These are phyloP conservation scores for Globisporangium iwayamae DNA, from an alignment of 352 stramenopile genomes.

Conservation along the genomic window DNA sequence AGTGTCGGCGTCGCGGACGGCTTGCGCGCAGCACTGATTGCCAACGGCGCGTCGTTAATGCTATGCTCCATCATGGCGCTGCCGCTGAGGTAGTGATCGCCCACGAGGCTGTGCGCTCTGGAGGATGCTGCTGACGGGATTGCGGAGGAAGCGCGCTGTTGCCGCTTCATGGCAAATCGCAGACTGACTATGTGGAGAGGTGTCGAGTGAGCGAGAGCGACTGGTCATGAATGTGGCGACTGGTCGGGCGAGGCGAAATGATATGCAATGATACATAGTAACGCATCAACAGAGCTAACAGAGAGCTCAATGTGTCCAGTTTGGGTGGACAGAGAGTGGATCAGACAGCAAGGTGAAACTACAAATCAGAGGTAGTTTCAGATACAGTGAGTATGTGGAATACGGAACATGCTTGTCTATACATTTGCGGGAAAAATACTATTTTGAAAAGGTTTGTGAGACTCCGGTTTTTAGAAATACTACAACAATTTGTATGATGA, in stretches of 20 bases:
- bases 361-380: background rate
- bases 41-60: background rate
- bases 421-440: too few species aligned
- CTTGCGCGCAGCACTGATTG: background rate
- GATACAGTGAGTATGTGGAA: too few species aligned
- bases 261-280: background rate
- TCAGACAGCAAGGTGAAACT: background rate
- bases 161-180: background rate
- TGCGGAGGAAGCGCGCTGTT: background rate
- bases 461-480: too few species aligned
- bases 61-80: background rate
- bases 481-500: too few species aligned
- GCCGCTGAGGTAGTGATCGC: slow-evolving; percentile 1
- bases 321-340: background rate
- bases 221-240: too few species aligned
- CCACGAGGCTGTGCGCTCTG: background rate
- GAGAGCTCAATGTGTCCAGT: too few species aligned
- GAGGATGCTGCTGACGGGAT: background rate
- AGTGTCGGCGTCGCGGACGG: background rate
- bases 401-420: too few species aligned
- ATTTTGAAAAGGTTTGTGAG: too few species aligned
- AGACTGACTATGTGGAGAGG: background rate
- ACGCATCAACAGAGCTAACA: too few species aligned
- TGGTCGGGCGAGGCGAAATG: background rate
- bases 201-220: background rate